phyloP scores from a whole-genome alignment of 192 early-diverging fungal genomes.

The Umbelopsis vinacea region DNA sequence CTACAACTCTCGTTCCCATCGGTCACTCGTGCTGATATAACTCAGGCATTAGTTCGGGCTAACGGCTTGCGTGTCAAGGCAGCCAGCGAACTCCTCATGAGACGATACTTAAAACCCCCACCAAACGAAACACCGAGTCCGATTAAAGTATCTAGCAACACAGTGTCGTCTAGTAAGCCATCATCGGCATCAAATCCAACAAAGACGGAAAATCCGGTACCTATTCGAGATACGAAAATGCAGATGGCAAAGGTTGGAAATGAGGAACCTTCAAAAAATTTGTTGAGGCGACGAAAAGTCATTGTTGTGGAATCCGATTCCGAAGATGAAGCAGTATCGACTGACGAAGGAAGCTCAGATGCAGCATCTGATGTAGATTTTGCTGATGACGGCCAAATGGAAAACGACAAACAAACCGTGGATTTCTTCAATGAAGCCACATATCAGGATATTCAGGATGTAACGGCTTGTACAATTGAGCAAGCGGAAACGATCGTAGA shows the following conservation, averaged over 20 bases:
- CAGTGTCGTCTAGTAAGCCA: not conserved
- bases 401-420: not conserved
- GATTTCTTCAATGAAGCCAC: slow-evolving; percentile 28
- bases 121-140: not conserved
- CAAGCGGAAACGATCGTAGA: slow-evolving; percentile 14
- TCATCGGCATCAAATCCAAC: not conserved
- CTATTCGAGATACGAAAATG: not conserved
- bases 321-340: not conserved
- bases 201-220: not conserved
- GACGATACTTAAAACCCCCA: not conserved
- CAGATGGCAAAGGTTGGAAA: too few species aligned
- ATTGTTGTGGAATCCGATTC: too few species aligned
- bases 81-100: not conserved
- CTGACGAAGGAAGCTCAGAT: not conserved
- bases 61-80: not conserved
- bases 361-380: not conserved
- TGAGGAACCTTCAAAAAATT: not conserved
- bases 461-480: slow-evolving; percentile 22
- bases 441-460: slow-evolving; percentile 31
- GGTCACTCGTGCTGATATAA: not conserved
- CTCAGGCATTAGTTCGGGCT: not conserved
- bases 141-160: not conserved
- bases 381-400: not conserved
- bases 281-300: not conserved
- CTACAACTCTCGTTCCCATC: not conserved